Conservation (phyloP, 345 rosid species). For the Eucalyptus microcorys region DNA sequence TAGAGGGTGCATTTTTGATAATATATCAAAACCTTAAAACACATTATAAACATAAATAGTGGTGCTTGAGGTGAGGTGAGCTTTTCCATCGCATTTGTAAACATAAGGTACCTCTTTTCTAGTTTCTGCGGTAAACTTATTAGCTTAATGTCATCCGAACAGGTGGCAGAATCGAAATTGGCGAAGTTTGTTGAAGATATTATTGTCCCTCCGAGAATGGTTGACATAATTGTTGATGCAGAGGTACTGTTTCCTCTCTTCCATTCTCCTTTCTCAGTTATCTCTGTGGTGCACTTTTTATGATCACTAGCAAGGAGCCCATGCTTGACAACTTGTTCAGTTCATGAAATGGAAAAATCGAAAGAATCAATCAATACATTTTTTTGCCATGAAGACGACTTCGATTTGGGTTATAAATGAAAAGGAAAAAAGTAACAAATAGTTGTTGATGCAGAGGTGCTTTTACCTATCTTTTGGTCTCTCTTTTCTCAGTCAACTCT, state of each 20-base stretch:
- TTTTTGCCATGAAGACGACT: background rate
- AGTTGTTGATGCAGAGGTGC: conserved; percentile 95
- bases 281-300: background rate
- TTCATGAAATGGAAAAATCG: background rate
- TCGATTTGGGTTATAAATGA: background rate
- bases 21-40: background rate
- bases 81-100: background rate
- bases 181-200: conserved; percentile 97
- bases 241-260: conserved; percentile 47
- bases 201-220: conserved; percentile 93
- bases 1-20: background rate
- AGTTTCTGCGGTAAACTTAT: background rate
- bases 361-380: background rate
- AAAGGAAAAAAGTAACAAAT: background rate
- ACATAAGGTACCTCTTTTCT: background rate
- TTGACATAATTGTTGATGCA: conserved; percentile 91
- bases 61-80: background rate
- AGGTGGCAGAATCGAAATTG: conserved; percentile 96
- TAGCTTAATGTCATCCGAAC: conserved; percentile 2
- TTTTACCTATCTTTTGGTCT: background rate
- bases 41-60: background rate
- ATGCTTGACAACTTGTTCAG: background rate
- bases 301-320: background rate
- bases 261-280: background rate
- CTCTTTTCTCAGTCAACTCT: background rate